These are phyloP conservation scores for Eucalyptus grandis DNA, from an alignment of 345 rosid genomes.

Conservation along the genomic window DNA sequence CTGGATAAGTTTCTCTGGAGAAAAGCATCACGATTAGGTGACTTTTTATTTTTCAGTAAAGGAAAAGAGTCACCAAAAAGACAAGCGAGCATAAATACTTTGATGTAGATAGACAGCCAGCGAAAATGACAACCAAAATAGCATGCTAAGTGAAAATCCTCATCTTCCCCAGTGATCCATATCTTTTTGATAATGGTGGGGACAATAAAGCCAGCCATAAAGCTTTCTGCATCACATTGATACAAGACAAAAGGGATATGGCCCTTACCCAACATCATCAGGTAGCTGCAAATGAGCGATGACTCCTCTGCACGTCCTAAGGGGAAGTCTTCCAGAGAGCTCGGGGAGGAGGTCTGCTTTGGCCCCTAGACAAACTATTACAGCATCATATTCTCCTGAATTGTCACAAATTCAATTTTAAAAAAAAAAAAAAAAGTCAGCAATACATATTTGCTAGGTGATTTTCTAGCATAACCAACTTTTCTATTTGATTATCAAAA, in stretches of 20 bases:
- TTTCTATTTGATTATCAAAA: not conserved
- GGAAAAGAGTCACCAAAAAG: not conserved
- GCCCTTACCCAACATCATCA: constrained; percentile 23
- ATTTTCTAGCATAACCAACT: not conserved
- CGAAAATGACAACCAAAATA: not conserved
- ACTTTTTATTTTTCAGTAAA: not conserved
- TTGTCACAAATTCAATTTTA: not conserved
- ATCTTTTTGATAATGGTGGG: not conserved
- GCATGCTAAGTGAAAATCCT: not conserved
- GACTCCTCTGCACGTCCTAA: constrained; percentile 87
- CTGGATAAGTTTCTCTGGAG: constrained; percentile 58
- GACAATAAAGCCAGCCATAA: not conserved
- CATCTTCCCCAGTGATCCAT: not conserved
- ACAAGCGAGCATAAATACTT: not conserved
- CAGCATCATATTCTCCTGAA: constrained; percentile 59
- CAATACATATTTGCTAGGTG: not conserved
- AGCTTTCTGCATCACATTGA: not conserved
- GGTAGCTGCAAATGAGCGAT: constrained; percentile 58
- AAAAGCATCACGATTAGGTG: not conserved
- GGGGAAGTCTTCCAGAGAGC: constrained; percentile 75
- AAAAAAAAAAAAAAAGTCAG: not conserved
- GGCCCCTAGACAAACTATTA: constrained; percentile 76
- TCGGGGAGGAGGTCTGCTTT: constrained; percentile 58
- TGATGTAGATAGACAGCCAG: not conserved
- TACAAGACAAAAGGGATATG: not conserved